These are phyloP conservation scores for Elsinoe arachidis DNA, from an alignment of 2,329 filamentous ascomycete genomes.

Conservation along the genomic window DNA sequence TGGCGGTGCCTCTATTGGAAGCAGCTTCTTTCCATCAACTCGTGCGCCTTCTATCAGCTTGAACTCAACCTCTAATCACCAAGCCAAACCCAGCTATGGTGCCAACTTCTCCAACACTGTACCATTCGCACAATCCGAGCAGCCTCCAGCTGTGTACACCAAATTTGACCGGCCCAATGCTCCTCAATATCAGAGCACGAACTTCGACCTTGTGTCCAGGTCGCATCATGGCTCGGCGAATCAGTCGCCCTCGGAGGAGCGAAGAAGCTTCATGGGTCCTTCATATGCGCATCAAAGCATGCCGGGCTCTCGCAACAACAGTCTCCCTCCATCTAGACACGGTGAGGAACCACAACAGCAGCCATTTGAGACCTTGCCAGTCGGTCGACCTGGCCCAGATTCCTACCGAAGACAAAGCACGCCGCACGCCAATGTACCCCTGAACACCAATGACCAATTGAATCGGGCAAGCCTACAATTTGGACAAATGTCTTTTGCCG, in stretches of 20 bases:
- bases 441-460: conserved; percentile 12
- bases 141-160: conserved; percentile 27
- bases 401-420: conserved; percentile 11
- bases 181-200: neutral
- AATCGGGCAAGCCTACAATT: conserved; percentile 16
- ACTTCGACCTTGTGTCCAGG: conserved; percentile 1
- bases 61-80: conserved; percentile 19
- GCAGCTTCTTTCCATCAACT: conserved; percentile 10
- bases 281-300: conserved; percentile 31
- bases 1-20: neutral
- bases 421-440: conserved; percentile 4
- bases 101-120: conserved; percentile 19
- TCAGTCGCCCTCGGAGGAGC: conserved; percentile 17
- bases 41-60: conserved; percentile 21
- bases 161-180: conserved; percentile 24
- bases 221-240: conserved; percentile 6
- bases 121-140: conserved; percentile 18
- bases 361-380: conserved; percentile 20
- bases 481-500: conserved; percentile 30
- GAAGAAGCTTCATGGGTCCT: conserved; percentile 23
- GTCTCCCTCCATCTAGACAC: conserved; percentile 49
- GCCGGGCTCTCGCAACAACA: conserved; percentile 45
- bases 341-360: conserved; percentile 32
- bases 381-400: neutral
- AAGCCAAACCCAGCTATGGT: conserved; percentile 19